Conservation (phyloP, 2,329 filamentous ascomycete genomes). For the Diatrype stigma region DNA sequence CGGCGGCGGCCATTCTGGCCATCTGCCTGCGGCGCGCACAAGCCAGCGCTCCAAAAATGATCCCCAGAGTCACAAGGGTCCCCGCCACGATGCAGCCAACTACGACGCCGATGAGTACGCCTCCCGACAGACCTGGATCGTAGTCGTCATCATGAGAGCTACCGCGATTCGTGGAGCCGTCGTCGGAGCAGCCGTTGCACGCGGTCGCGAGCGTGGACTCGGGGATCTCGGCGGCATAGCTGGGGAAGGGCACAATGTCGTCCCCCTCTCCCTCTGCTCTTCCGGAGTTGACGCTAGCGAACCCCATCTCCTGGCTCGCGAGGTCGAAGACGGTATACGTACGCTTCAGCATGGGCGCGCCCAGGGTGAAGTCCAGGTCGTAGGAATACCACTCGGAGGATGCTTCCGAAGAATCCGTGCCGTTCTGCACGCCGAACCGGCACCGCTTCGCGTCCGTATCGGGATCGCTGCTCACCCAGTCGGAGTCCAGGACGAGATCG, state of each 20-base stretch:
- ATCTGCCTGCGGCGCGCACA: background rate
- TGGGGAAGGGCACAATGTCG: constrained; percentile 23
- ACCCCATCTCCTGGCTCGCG: constrained; percentile 26
- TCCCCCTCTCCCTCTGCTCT: constrained; percentile 5
- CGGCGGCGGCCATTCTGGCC: background rate
- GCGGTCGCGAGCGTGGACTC: constrained; percentile 11
- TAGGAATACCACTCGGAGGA: too few species aligned
- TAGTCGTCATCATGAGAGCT: background rate
- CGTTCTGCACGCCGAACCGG: constrained; percentile 28
- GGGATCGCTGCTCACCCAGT: background rate
- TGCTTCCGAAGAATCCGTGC: too few species aligned
- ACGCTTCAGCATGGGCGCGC: constrained; percentile 24
- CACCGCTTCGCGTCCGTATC: constrained; percentile 13
- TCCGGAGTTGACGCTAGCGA: constrained; percentile 25
- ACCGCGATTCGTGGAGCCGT: background rate
- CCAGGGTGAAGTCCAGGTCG: constrained; percentile 9
- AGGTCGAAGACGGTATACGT: constrained; percentile 30
- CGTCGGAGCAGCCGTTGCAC: background rate
- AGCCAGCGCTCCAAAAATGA: background rate
- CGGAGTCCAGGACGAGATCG: constrained; percentile 24
- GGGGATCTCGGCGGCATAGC: constrained; percentile 21
- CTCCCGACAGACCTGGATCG: background rate
- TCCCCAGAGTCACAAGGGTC: background rate
- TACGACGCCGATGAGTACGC: background rate
- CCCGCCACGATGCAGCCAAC: background rate